Evolutionary conservation across 345 rosid species (phyloP).

Genomic region (Cardamine chenopodiifolia): DNA sequence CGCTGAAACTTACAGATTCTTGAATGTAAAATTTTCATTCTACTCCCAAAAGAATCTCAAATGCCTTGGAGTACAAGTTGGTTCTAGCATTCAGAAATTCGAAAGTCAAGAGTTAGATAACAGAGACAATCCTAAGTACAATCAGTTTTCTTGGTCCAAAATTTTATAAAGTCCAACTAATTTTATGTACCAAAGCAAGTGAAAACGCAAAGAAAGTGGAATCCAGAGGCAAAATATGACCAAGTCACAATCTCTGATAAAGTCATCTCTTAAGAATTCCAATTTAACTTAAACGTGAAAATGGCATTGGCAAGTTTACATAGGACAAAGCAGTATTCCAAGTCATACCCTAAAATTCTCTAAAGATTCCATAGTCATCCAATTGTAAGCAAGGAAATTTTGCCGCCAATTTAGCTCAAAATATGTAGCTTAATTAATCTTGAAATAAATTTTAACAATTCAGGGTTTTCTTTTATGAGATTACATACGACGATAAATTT

Average conservation of each 20-base stretch:
- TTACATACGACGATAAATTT: too few species aligned
- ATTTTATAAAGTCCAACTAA: not conserved
- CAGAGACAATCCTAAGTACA: too few species aligned
- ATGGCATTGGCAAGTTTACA: not conserved
- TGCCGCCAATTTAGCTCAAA: not conserved
- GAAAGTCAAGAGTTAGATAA: too few species aligned
- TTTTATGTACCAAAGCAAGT: not conserved
- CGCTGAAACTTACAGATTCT: too few species aligned
- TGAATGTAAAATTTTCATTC: too few species aligned
- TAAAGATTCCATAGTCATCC: not conserved
- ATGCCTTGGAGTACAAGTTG: too few species aligned
- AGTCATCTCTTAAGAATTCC: not conserved
- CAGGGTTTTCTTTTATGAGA: too few species aligned
- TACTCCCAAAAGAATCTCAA: too few species aligned
- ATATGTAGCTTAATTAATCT: too few species aligned
- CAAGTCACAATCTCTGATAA: not conserved
- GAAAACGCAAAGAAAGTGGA: not conserved
- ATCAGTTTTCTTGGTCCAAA: conserved; percentile 11
- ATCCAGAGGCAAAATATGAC: not conserved
- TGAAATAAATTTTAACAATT: too few species aligned
- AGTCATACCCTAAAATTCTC: not conserved
- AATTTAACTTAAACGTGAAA: not conserved
- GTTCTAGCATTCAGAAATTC: too few species aligned
- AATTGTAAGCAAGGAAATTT: not conserved
- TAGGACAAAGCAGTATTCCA: not conserved